Conservation (phyloP, 768 basidiomycete species). For the Ephemerocybe angulata region DNA sequence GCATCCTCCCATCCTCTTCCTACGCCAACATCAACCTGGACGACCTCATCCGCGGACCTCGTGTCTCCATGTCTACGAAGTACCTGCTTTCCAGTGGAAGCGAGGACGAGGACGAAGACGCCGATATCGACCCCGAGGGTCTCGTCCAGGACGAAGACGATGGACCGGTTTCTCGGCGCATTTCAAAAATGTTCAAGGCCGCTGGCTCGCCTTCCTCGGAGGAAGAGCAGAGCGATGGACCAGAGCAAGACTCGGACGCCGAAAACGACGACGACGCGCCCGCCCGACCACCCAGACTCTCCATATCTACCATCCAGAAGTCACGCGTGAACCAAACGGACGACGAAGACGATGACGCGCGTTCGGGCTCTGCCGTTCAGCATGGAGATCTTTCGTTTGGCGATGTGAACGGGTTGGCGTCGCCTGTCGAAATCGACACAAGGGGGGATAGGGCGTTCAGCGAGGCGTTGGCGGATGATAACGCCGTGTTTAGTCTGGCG, state of each 20-base stretch:
- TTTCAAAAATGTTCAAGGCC: background rate
- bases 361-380: background rate
- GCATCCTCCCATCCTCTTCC: background rate
- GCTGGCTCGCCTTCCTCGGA: conserved; percentile 27
- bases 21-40: conserved; percentile 33
- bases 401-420: conserved; percentile 26
- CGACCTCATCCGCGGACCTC: conserved; percentile 38
- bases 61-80: conserved; percentile 22
- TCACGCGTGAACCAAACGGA: too few relatives aligned
- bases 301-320: background rate
- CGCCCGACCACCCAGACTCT: background rate
- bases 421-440: conserved; percentile 30
- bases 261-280: conserved; percentile 16
- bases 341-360: background rate
- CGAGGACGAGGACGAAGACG: conserved; percentile 38
- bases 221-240: conserved; percentile 32
- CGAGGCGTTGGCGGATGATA: conserved; percentile 32
- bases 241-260: conserved; percentile 16
- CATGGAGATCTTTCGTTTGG: conserved; percentile 25
- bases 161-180: conserved; percentile 13
- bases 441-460: conserved; percentile 32
- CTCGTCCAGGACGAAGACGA: conserved; percentile 33
- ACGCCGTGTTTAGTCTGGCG: conserved; percentile 19
- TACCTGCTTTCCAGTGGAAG: conserved; percentile 39
- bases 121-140: conserved; percentile 13